A percentile compares a stretch with the other conserved stretches of the same genome.
Conservation (phyloP, 1,284 basidiomycete genomes). For the Melampsora americana region DNA sequence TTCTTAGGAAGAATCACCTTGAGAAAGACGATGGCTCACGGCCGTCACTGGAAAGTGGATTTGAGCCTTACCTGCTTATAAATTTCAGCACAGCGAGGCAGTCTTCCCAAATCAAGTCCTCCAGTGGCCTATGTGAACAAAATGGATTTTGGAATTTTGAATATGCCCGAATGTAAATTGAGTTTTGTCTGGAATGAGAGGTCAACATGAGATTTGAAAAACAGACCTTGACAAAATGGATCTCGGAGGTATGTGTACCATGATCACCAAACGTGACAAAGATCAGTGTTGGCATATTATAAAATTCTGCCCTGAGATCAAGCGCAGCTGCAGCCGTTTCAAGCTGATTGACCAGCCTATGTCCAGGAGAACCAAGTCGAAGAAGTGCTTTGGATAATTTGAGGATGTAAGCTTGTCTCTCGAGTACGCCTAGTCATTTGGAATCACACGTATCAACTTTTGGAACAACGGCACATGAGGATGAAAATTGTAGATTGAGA, state of each 20-base stretch:
- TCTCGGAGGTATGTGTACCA: constrained; percentile 64
- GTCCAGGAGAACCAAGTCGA: neutral
- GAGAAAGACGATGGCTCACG: too few relatives aligned
- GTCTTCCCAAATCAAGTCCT: constrained; percentile 6
- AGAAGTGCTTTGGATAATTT: constrained; percentile 11
- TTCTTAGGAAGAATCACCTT: too few relatives aligned
- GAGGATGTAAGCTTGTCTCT: constrained; percentile 8
- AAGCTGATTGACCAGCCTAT: neutral
- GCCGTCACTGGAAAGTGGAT: too few relatives aligned
- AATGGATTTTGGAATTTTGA: too few relatives aligned
- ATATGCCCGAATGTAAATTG: neutral
- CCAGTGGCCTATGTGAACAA: neutral
- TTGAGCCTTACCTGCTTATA: neutral
- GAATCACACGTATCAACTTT: neutral
- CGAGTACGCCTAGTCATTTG: neutral
- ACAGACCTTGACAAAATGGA: constrained; percentile 51
- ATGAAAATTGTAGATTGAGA: neutral
- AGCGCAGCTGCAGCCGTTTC: constrained; percentile 4
- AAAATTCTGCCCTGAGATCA: constrained; percentile 59
- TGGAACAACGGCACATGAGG: neutral
- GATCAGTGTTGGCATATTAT: constrained; percentile 74
- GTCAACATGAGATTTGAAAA: constrained; percentile 49
- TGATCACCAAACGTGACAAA: constrained; percentile 76
- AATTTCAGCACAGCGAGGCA: constrained; percentile 3
- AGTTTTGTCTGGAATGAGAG: constrained; percentile 72